phyloP scores from a whole-genome alignment of 2,329 filamentous ascomycete species.

The Colletotrichum sp. region DNA sequence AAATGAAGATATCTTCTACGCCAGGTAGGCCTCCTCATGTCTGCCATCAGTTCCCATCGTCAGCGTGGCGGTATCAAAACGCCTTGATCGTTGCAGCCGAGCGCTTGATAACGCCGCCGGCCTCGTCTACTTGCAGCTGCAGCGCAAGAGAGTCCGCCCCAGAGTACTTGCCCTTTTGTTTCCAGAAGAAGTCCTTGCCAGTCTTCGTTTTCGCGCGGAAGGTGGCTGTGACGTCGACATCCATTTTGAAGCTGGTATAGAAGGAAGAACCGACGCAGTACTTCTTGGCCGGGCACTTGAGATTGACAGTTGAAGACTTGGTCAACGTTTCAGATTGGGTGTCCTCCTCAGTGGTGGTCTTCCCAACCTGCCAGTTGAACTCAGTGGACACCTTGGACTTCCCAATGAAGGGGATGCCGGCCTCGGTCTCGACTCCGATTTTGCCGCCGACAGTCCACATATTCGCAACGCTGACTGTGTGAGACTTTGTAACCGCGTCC shows the following conservation, averaged over 20 bases:
- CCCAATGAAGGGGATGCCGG: conserved; percentile 9
- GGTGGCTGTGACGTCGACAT: conserved; percentile 22
- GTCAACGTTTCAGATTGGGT: conserved; percentile 10
- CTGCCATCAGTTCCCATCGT: not conserved
- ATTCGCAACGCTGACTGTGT: conserved; percentile 2
- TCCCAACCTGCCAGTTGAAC: conserved; percentile 14
- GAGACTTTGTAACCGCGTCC: conserved; percentile 14
- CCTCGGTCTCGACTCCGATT: conserved; percentile 3
- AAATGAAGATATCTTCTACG: not conserved
- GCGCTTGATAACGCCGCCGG: not conserved
- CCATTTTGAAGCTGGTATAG: conserved; percentile 21
- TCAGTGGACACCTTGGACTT: not conserved
- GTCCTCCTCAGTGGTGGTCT: not conserved
- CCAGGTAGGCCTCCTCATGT: not conserved
- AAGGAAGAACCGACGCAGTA: conserved; percentile 21
- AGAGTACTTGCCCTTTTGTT: conserved; percentile 13
- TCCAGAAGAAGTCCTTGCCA: conserved; percentile 14
- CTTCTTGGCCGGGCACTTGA: conserved; percentile 19
- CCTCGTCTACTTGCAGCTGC: conserved; percentile 19
- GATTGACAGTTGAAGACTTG: conserved; percentile 17
- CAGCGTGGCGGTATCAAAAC: not conserved
- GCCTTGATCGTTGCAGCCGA: not conserved
- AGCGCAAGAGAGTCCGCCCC: conserved; percentile 18
- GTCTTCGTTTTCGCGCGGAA: conserved; percentile 15
- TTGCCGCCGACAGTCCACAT: conserved; percentile 8